Base-by-base conservation (phyloP, 805 yeast genomes). In the Allodekkera sacchari region DNA sequence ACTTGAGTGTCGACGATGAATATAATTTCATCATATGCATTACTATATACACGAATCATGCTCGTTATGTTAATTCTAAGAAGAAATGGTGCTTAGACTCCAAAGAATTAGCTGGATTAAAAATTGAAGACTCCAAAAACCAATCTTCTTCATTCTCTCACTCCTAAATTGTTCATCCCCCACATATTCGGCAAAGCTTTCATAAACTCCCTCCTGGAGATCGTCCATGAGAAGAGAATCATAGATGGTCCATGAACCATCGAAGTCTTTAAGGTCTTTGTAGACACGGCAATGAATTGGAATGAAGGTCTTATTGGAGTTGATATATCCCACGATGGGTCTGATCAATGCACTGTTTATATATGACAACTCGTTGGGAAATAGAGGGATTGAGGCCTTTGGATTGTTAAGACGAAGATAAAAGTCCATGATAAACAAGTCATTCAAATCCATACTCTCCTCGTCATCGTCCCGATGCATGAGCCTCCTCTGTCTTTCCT, bases 211-310 rank as follows among this genome's bases (percentile, higher is more conserved):
- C 19, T 77, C 77, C 18, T 92, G 80, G 31, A 92, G 66, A 50
- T 89, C 96, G 50, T 83, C 92, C 95, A 89, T 85, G 37, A 92
- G 63, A 32, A 80, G 64, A 18, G 92, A 80, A 52, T 92, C 98
- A 55, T 87, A 92, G 3, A 85, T 66, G 1, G 98, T 89, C 98
- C 98, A 92, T 6, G 95, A 74, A 0, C 98, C 98, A 46, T 83
- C 87, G 53, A 92, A 92, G 49, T 92, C 98, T 18, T 66, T 62
- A 15, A 87, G 57, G 27, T 74, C 70, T 51, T 92, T 92, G 21
- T 80, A 79, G 7, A 92, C 76, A 4, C 85, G 73, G 49, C 95
- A 84, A 38, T 76, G 68, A 36, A 89, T 77, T 27, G 95, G 96
- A 37, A 92, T 88, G 48, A 79, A 83, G 0, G 97, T 85, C 48